Evolutionary conservation across 768 basidiomycete species (phyloP), one percentile per base, ranked within the genome.

Genomic region (Coprinopsis marcescibilis): DNA sequence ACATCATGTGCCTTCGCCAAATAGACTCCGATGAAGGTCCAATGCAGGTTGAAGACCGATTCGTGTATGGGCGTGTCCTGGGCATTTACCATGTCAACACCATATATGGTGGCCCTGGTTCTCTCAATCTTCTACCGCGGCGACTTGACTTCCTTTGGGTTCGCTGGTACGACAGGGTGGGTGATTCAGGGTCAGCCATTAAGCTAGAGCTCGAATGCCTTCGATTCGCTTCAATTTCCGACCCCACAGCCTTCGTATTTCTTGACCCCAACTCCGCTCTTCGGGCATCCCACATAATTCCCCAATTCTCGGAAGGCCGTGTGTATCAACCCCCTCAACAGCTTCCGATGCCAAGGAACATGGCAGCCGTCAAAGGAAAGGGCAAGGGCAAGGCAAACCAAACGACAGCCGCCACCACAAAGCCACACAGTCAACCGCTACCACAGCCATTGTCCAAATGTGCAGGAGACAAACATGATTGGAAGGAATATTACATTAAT

Each of bases 101-200:
- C 12, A 12, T 11, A 2, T 23, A 10, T 20, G 36, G 10, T 1
- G 30, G 36, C 35, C 19, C 43, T 19, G 24, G 24, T 23, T 27
- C 37, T 19, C 34, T 17, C 8, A 21, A 19, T 3, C 30, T 10
- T 1, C 20, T 20, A 1, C 4, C 19, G 8, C 13, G 30, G 29
- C 29, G 23, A 4, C 24, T 76, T 55, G 60, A 71, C 1, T 65
- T 76, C 14, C 49, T 77, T 1, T 75, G 67, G 57, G 68, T 77
- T 0, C 55, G 57, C 0, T 71, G 71, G 67, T 58, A 54, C 44
- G 32, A 38, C 2, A 55, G 49, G 20, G 67, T 72, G 0, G 64
- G 62, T 46, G 50, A 52, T 1, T 30, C 48, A 0, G 55, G n/a
- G n/a, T n/a, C n/a, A n/a, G n/a, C n/a, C n/a, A n/a, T n/a, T n/a